These are phyloP conservation scores for Stentor roeselii DNA, from an alignment of 73 alveolate species.

Conservation along the genomic window DNA sequence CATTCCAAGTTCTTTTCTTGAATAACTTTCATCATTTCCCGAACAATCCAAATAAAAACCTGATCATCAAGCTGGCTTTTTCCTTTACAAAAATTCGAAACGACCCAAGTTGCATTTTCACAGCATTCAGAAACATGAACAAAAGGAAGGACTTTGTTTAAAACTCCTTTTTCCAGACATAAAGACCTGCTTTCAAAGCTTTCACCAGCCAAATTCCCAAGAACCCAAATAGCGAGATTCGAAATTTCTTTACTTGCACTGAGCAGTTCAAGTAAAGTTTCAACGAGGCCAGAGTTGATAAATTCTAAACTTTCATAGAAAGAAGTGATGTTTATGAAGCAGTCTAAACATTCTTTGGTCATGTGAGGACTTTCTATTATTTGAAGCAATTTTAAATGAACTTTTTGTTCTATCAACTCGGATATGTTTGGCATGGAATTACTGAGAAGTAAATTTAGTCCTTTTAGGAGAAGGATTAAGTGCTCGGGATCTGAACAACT, in stretches of 20 bases:
- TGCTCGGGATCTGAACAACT: not conserved
- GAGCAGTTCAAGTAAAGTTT: too few relatives aligned
- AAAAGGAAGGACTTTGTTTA: not conserved
- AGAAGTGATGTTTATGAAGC: not conserved
- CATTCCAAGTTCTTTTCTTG: not conserved
- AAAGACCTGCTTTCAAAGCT: not conserved
- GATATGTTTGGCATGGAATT: not conserved
- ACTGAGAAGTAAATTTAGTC: not conserved
- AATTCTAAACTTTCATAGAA: too few relatives aligned
- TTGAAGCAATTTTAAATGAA: not conserved
- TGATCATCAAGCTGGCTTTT: not conserved
- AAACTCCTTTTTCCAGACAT: not conserved
- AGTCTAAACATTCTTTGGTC: not conserved
- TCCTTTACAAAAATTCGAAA: not conserved
- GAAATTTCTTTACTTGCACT: not conserved
- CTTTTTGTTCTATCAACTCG: not conserved
- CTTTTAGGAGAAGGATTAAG: not conserved
- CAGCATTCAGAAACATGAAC: not conserved
- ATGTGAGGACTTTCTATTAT: not conserved
- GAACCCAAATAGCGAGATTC: not conserved
- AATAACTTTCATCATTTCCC: not conserved
- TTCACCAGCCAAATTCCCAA: not conserved
- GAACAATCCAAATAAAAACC: too few relatives aligned
- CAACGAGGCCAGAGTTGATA: too few relatives aligned
- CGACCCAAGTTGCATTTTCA: not conserved